phyloP scores from a whole-genome alignment of 2,329 filamentous ascomycete species.

The Myriangium duriaei region DNA sequence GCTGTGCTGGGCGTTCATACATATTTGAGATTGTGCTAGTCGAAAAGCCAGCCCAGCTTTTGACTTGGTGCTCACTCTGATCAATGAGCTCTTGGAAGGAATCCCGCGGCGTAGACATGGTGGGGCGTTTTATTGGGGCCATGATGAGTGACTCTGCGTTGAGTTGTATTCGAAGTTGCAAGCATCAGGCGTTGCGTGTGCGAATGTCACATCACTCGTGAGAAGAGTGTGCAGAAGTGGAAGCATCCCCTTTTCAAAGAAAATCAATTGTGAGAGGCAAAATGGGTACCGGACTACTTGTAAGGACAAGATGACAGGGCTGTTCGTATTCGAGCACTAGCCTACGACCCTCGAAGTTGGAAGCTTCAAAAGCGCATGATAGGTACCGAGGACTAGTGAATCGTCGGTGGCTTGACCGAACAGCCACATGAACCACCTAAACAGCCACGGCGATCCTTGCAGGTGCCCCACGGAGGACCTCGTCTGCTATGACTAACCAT shows the following conservation, averaged over 20 bases:
- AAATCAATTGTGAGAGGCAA: not conserved
- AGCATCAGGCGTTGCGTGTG: not conserved
- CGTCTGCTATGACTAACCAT: no score
- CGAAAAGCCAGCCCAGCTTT: slow-evolving; percentile 4
- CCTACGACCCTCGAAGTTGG: not conserved
- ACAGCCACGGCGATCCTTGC: not conserved
- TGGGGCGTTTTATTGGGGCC: not conserved
- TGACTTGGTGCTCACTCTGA: slow-evolving; percentile 5
- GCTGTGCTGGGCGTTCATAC: no score
- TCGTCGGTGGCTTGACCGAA: not conserved
- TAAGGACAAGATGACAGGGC: not conserved
- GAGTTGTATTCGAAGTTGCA: no score
- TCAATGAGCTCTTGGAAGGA: slow-evolving; percentile 3
- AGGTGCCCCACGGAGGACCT: no score
- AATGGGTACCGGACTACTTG: not conserved
- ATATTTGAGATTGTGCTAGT: not conserved
- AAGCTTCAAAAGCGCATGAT: not conserved
- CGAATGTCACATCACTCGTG: not conserved
- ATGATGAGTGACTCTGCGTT: no score
- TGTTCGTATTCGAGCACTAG: not conserved
- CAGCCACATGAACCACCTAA: not conserved
- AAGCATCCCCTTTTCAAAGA: no score
- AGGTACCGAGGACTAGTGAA: not conserved
- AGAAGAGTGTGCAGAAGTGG: not conserved
- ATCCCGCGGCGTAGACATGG: not conserved